Evolutionary conservation across 495 filamentous ascomycete species (phyloP), one percentile per base, ranked within the genome.

Genomic region (Podospora didyma): DNA sequence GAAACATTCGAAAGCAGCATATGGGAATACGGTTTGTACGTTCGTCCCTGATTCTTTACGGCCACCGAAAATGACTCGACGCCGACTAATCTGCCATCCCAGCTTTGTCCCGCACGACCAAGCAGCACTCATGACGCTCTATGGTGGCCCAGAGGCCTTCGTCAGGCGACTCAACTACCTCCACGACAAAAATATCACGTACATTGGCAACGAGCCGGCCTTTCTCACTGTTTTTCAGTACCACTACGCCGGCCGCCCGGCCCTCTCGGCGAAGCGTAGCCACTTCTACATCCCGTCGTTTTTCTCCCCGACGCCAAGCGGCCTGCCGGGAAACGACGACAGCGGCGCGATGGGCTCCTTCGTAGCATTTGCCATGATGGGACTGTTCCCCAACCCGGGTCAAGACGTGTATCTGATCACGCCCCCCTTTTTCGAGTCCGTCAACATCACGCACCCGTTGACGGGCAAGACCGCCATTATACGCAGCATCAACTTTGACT

Each of bases 391-490:
- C 0, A 86, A 88, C 22, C 83, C 86, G 1, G 88, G 88, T 5
- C 87, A 90, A 62, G 71, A 89, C 61, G 86, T 90, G 0, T 90
- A 92, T 55, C 74, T 92, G 7, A 88, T 90, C 51, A 87, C 72
- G 7, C 74, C 84, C 4, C 85, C 85, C 0, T 88, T 79, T 62
- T 90, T 90, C 66, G 80, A 84, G 62, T 69, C 75, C 48, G 76
- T 89, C 9, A 86, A 81, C 57, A 76, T 89, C 41, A 84, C 75
- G 7, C 80, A 80, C 51, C 81, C 82, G 3, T 42, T 85, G 2
- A 90, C 86, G 0, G 76, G 78, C 42, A 80, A 80, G 34, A 86
- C 76, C 2, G 87, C 88, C 2, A 82, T 76, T 1, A 68, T 90
- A 2, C 68, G 74, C 12, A 82, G 78, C 17, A 62, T 80, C 3